A percentile compares a stretch with the other conserved stretches of the same genome.
Evolutionary conservation across 2,329 filamentous ascomycete species (phyloP).

Genomic region (Fusarium humuli): DNA sequence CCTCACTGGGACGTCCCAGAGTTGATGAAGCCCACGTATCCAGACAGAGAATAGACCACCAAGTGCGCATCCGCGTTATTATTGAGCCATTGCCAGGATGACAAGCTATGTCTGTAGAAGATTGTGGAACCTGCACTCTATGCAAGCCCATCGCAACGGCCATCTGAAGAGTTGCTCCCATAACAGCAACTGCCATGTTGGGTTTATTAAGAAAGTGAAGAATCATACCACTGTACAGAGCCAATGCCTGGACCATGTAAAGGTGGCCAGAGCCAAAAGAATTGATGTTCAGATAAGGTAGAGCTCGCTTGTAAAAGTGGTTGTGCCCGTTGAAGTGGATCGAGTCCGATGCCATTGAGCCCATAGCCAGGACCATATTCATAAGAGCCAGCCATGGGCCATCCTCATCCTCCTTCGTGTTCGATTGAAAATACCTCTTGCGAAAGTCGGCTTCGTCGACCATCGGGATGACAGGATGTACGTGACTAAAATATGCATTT

Average conservation of each 20-base stretch:
- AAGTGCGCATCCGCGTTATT: slow-evolving; percentile 61
- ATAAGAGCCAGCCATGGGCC: slow-evolving; percentile 74
- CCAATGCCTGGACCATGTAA: slow-evolving; percentile 77
- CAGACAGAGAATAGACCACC: slow-evolving; percentile 80
- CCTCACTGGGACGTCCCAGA: slow-evolving; percentile 76
- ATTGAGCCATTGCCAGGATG: slow-evolving; percentile 58
- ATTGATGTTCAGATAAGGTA: slow-evolving; percentile 74
- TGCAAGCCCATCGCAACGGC: slow-evolving; percentile 78
- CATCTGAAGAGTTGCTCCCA: slow-evolving; percentile 78
- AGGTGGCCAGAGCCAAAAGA: slow-evolving; percentile 69
- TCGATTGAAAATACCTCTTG: slow-evolving; percentile 18
- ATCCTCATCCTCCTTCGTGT: slow-evolving; percentile 66
- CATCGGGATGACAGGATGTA: slow-evolving; percentile 79
- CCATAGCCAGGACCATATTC: slow-evolving; percentile 82
- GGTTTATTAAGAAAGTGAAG: slow-evolving; percentile 81
- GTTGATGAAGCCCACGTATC: slow-evolving; percentile 81
- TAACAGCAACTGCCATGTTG: slow-evolving; percentile 79
- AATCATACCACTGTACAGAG: slow-evolving; percentile 79
- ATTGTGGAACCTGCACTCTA: slow-evolving; percentile 59
- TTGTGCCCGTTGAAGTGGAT: slow-evolving; percentile 66
- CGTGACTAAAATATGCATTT: slow-evolving; percentile 78
- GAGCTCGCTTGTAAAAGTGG: slow-evolving; percentile 73
- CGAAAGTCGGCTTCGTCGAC: slow-evolving; percentile 77
- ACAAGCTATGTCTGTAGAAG: background rate
- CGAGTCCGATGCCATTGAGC: slow-evolving; percentile 75